Base-by-base conservation (phyloP, 2,329 filamentous ascomycete genomes). In the Aspergillus tubingensis region DNA sequence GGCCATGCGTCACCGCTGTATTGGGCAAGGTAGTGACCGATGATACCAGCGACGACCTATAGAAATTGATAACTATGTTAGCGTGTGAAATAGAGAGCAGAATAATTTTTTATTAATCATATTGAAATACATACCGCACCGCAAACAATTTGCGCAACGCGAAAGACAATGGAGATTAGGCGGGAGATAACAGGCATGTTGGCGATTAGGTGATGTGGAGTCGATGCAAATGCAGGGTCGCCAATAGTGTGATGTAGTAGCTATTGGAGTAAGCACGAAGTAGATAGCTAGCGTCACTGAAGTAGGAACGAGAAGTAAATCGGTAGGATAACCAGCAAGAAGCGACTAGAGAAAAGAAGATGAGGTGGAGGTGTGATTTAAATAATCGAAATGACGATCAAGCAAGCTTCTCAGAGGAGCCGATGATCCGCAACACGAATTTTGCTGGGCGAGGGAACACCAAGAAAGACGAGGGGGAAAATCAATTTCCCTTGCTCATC, bases 91-190 rank as follows among this genome's bases (percentile, higher is more conserved):
- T 5, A 8, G 2, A 17, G 10, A 30, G 27, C 10, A 17, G 6
- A 8, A 8, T 41, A 15, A 21, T 39, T 25, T 53, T 2, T 30
- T 0, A 30, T 11, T 4, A 7, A 38, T 15, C 4, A 36, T 17
- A 19, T 30, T 15, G 11, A n/a, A 32, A 8, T 48, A 70, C 80
- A 67, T 74, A 92, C 88, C 66, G 85, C 83, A n/a, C 85, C 88
- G 71, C 90, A 92, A 69, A 82, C 86, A 64, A 93, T 82, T 78
- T 91, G 82, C 67, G 81, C 82, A 11, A 85, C 72, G 71, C 87
- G 86, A 67, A 89, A 80, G 68, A 85, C 73, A 64, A 87, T 80
- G 23, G 85, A 85, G 27, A 83, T 63, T 21, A 88, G 65, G 60
- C 86, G 83, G 8, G 82, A 81, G 62, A 86, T 59, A 64, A 83